A percentile compares a stretch with the other conserved stretches of the same genome.
Evolutionary conservation across 768 basidiomycete species (phyloP).

Genomic region (Cystobasidium tubakii): DNA sequence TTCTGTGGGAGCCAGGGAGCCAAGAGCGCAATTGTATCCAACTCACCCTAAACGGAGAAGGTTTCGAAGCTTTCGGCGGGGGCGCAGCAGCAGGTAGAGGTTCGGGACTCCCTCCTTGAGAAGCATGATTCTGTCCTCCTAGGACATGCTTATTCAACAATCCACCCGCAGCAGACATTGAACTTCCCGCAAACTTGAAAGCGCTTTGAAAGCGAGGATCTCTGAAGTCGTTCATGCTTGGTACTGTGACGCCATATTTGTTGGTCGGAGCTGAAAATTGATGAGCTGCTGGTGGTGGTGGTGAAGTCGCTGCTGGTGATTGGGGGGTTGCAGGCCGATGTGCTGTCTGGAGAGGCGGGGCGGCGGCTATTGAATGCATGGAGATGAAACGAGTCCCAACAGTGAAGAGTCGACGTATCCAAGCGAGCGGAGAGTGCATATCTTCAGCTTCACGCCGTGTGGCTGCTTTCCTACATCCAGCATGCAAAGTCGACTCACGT

Average conservation of each 20-base stretch:
- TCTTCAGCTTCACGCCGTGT: background rate
- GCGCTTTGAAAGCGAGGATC: slow-evolving; percentile 28
- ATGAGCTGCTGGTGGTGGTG: background rate
- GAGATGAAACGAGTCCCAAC: too few species aligned
- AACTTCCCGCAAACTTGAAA: slow-evolving; percentile 24
- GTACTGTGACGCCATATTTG: slow-evolving; percentile 31
- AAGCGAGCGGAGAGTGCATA: too few species aligned
- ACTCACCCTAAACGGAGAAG: background rate
- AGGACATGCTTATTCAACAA: slow-evolving; percentile 25
- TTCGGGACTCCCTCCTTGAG: background rate
- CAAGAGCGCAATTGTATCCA: too few species aligned
- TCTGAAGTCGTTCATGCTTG: slow-evolving; percentile 31
- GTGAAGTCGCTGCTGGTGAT: background rate
- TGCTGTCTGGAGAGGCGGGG: slow-evolving; percentile 15
- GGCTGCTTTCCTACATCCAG: background rate
- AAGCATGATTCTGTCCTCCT: background rate
- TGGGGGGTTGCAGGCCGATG: slow-evolving; percentile 9
- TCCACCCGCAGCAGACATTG: slow-evolving; percentile 20
- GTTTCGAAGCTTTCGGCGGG: background rate
- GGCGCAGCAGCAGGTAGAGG: slow-evolving; percentile 10
- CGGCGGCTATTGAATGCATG: background rate
- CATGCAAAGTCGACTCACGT: background rate
- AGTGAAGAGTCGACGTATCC: too few species aligned
- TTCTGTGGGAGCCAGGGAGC: too few species aligned
- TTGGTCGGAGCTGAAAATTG: background rate